A percentile compares a stretch with the other conserved stretches of the same genome.
phyloP scores from a whole-genome alignment of 2,329 filamentous ascomycete species.

The Talaromyces sp. region DNA sequence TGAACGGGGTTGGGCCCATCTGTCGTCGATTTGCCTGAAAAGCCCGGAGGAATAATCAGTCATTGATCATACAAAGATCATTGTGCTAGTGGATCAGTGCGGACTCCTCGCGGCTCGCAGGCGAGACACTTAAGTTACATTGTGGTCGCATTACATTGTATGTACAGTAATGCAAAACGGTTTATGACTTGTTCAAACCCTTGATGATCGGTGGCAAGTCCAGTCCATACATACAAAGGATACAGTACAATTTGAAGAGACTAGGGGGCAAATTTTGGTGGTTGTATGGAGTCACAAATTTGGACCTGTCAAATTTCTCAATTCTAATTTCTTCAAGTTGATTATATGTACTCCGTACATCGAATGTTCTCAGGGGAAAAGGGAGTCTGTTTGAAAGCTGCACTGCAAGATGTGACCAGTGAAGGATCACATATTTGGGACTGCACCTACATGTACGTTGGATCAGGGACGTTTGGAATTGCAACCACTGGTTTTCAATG shows the following conservation, averaged over 20 bases:
- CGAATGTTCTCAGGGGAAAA: too few relatives aligned
- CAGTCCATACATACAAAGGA: too few relatives aligned
- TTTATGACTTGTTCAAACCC: background rate
- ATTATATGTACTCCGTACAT: too few relatives aligned
- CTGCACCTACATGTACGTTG: too few relatives aligned
- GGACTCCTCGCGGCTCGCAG: constrained; percentile 18
- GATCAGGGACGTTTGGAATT: too few relatives aligned
- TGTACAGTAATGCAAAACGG: background rate
- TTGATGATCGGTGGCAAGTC: background rate
- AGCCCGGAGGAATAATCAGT: background rate
- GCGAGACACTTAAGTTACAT: constrained; percentile 11
- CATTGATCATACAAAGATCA: constrained; percentile 6
- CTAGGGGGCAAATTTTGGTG: too few relatives aligned
- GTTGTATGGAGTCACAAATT: too few relatives aligned
- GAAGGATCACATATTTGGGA: background rate
- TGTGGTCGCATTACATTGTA: background rate
- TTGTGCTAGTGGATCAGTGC: constrained; percentile 6
- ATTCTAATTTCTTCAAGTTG: too few relatives aligned
- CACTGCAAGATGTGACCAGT: background rate
- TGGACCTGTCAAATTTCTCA: too few relatives aligned
- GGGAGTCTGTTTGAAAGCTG: too few relatives aligned
- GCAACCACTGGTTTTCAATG: too few relatives aligned
- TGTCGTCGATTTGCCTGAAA: background rate
- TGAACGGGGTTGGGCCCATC: background rate
- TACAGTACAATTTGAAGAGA: too few relatives aligned